phyloP scores from a whole-genome alignment of 176 grass and related monocot species.

The Eremochloa ophiuroides region DNA sequence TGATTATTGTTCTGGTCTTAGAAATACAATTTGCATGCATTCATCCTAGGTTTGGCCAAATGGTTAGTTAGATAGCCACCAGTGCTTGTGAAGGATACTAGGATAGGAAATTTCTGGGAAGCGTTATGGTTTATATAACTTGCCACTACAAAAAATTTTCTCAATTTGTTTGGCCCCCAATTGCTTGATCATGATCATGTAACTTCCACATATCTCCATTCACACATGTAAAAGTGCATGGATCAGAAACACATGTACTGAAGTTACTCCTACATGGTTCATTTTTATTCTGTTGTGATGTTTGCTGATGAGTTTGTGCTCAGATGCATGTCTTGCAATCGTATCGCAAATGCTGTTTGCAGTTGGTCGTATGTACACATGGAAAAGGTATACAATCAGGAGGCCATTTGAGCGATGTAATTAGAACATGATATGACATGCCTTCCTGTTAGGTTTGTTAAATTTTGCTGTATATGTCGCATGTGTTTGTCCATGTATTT shows the following conservation, averaged over 20 bases:
- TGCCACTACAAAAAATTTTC: neutral
- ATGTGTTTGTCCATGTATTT: neutral
- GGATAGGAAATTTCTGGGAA: neutral
- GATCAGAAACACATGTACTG: neutral
- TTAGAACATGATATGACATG: neutral
- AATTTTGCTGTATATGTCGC: neutral
- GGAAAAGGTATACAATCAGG: neutral
- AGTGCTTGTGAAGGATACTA: neutral
- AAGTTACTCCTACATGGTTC: neutral
- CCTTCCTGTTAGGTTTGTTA: neutral
- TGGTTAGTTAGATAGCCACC: neutral
- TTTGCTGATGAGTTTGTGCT: neutral
- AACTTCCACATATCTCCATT: neutral
- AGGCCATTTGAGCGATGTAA: neutral
- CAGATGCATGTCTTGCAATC: neutral
- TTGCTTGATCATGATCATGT: neutral
- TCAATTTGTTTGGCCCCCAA: neutral
- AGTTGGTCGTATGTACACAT: neutral
- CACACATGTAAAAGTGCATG: neutral
- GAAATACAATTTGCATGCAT: neutral
- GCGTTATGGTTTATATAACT: neutral
- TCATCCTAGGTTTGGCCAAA: neutral
- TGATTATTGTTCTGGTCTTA: conserved; percentile 1
- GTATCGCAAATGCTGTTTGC: neutral
- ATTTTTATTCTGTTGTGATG: neutral